Evolutionary conservation across 768 basidiomycete genomes (phyloP).

Genomic region (Rhodocollybia butyracea): DNA sequence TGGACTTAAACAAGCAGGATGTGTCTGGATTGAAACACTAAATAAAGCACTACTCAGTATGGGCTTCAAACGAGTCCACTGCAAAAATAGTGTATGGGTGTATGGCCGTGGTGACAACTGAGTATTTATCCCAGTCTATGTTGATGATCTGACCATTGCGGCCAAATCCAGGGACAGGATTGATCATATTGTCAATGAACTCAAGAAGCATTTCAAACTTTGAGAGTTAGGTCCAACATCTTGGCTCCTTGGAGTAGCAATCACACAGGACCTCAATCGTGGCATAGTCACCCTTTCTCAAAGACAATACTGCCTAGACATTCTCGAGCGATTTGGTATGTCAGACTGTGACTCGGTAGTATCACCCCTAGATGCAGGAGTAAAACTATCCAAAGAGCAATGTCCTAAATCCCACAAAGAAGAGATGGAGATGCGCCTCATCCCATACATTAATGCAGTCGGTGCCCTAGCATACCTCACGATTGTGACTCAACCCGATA

Average conservation of each 20-base stretch:
- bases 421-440: slow-evolving; percentile 10
- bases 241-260: slow-evolving; percentile 28
- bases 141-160: slow-evolving; percentile 22
- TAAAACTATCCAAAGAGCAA: slow-evolving; percentile 8
- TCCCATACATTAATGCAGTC: slow-evolving; percentile 23
- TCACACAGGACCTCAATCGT: slow-evolving; percentile 19
- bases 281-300: slow-evolving; percentile 28
- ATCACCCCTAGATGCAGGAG: slow-evolving; percentile 21
- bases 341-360: slow-evolving; percentile 19
- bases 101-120: slow-evolving; percentile 8
- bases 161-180: slow-evolving; percentile 10
- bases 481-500: slow-evolving; percentile 25
- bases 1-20: slow-evolving; percentile 22
- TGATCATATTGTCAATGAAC: slow-evolving; percentile 13
- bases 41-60: slow-evolving; percentile 8
- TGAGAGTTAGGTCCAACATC: slow-evolving; percentile 16
- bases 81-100: slow-evolving; percentile 23
- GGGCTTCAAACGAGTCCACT: slow-evolving; percentile 14
- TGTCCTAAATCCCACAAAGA: not conserved
- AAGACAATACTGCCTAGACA: slow-evolving; percentile 25
- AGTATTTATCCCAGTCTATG: slow-evolving; percentile 22
- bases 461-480: slow-evolving; percentile 26
- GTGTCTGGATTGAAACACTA: slow-evolving; percentile 11
- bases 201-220: slow-evolving; percentile 11
- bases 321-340: slow-evolving; percentile 19